phyloP scores from a whole-genome alignment of 2,329 filamentous ascomycete species.

The Pseudogymnoascus sp. region DNA sequence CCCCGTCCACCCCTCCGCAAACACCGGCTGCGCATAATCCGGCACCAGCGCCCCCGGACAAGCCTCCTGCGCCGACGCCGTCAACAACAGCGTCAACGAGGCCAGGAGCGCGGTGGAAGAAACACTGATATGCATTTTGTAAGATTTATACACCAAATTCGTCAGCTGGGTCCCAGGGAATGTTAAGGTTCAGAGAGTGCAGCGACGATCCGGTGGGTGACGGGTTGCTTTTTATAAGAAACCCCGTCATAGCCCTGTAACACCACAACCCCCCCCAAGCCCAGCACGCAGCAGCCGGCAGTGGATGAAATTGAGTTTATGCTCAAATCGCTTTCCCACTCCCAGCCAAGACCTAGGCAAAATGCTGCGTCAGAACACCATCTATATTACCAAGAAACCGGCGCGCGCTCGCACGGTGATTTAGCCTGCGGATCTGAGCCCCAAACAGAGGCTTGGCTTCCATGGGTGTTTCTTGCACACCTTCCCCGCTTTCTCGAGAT shows the following conservation, averaged over 20 bases:
- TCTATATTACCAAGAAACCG: not conserved
- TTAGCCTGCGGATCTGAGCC: constrained; percentile 6
- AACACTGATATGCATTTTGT: not conserved
- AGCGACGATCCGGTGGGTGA: not conserved
- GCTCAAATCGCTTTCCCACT: not conserved
- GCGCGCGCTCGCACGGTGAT: too few species aligned
- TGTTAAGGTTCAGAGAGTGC: not conserved
- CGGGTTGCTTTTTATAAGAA: not conserved
- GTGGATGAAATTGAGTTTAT: constrained; percentile 5
- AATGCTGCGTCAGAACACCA: not conserved
- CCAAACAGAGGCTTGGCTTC: not conserved
- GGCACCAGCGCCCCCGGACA: constrained; percentile 8
- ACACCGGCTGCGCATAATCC: constrained; percentile 18
- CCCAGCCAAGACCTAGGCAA: not conserved
- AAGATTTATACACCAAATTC: not conserved
- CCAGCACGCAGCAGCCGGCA: not conserved
- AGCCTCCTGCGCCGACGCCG: not conserved
- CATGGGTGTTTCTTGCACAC: not conserved
- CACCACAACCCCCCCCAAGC: not conserved
- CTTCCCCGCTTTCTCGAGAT: not conserved
- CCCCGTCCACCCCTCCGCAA: constrained; percentile 22
- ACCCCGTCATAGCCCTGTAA: not conserved
- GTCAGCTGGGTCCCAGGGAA: not conserved
- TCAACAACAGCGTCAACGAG: not conserved
- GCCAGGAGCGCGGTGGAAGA: not conserved